These are phyloP conservation scores for Ceratobasidium sp. DNA, from an alignment of 1,284 basidiomycete genomes.

Conservation along the genomic window DNA sequence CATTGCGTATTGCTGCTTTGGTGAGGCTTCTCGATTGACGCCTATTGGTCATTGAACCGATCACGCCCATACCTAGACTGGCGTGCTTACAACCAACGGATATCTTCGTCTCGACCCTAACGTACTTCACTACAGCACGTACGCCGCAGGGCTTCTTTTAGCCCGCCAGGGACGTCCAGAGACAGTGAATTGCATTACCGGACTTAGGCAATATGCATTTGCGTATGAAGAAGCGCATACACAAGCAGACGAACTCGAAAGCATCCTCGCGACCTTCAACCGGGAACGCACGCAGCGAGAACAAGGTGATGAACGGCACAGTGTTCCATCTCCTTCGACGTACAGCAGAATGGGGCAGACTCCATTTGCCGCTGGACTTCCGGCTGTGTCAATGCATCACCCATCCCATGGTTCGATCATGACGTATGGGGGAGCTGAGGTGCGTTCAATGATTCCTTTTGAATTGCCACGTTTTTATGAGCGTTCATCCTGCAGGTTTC, in stretches of 20 bases:
- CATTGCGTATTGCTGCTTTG: conserved; percentile 84
- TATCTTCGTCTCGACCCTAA: conserved; percentile 85
- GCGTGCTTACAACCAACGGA: conserved; percentile 80
- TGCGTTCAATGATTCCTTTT: background rate
- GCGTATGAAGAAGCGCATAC: conserved; percentile 79
- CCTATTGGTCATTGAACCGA: conserved; percentile 2
- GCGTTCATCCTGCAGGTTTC: conserved; percentile 8
- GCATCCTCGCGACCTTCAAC: conserved; percentile 30
- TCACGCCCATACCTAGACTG: conserved; percentile 57
- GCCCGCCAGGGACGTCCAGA: conserved; percentile 82
- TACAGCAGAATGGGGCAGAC: conserved; percentile 16
- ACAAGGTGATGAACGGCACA: conserved; percentile 21
- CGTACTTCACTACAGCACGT: conserved; percentile 84
- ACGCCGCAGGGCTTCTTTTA: conserved; percentile 81
- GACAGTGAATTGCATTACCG: conserved; percentile 80
- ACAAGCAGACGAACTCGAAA: conserved; percentile 64
- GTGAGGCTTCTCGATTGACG: conserved; percentile 54
- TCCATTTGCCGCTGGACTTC: conserved; percentile 30
- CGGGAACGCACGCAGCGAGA: conserved; percentile 36
- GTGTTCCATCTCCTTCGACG: conserved; percentile 14
- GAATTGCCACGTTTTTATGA: background rate
- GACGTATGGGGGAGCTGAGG: conserved; percentile 33
- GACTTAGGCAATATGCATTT: conserved; percentile 79
- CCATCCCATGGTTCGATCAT: conserved; percentile 30
- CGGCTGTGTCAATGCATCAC: conserved; percentile 28